A percentile compares a stretch with the other conserved stretches of the same genome.
These are phyloP conservation scores for Pseudogymnoascus sp. DNA, from an alignment of 2,329 filamentous ascomycete genomes.

Conservation along the genomic window DNA sequence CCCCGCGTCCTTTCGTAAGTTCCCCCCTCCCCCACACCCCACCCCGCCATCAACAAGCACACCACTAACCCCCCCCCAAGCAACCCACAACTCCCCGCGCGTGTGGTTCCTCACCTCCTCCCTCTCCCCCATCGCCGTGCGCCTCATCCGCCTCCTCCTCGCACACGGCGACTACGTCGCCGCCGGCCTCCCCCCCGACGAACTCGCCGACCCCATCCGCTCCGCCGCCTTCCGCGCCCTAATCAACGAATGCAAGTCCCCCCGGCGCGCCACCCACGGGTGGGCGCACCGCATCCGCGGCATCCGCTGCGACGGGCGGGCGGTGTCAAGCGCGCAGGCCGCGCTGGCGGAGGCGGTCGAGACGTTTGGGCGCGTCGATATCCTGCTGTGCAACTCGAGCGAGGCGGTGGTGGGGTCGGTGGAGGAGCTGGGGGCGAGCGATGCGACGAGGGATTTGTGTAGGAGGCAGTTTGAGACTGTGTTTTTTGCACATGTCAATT, in stretches of 20 bases:
- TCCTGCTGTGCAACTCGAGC: constrained; percentile 80
- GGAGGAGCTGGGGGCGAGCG: constrained; percentile 73
- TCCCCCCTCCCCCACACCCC: background rate
- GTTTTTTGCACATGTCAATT: constrained; percentile 93
- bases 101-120: constrained; percentile 91
- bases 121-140: constrained; percentile 74
- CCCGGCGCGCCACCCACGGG: constrained; percentile 57
- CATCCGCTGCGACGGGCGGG: constrained; percentile 54
- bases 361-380: constrained; percentile 79
- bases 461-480: constrained; percentile 89
- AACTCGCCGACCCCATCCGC: constrained; percentile 68
- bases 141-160: constrained; percentile 71
- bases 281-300: constrained; percentile 71
- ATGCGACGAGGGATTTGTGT: constrained; percentile 66
- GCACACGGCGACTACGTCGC: constrained; percentile 89
- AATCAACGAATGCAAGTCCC: constrained; percentile 58
- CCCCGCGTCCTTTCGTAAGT: constrained; percentile 23
- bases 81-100: constrained; percentile 65
- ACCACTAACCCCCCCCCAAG: constrained; percentile 16
- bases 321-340: constrained; percentile 52
- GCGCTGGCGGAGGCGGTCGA: constrained; percentile 80
- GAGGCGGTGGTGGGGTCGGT: constrained; percentile 86
- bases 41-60: background rate
- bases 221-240: constrained; percentile 74
- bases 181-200: constrained; percentile 68